Evolutionary conservation across 345 rosid genomes (phyloP).

Genomic region (Anacardium occidentale): DNA sequence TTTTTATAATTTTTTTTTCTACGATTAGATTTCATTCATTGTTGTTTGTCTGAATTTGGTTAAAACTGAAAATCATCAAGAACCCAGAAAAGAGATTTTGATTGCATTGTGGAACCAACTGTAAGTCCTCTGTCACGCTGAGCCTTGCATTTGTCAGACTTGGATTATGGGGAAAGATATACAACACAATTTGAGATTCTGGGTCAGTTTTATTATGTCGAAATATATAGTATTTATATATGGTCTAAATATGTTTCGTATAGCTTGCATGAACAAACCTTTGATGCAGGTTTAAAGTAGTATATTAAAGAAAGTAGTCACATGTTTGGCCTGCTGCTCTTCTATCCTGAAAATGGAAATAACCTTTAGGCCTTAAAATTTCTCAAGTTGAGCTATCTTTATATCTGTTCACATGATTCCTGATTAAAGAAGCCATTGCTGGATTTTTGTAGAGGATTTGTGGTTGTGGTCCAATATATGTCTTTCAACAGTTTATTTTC

Average conservation of each 20-base stretch:
- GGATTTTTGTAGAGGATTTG: constrained; percentile 7
- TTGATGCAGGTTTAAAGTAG: constrained; percentile 15
- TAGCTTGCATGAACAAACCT: background rate
- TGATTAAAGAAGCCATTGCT: constrained; percentile 17
- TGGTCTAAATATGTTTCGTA: constrained; percentile 6
- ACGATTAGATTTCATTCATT: background rate
- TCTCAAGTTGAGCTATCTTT: constrained; percentile 19
- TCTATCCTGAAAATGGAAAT: constrained; percentile 25
- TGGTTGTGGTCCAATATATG: background rate
- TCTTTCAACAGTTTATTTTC: background rate
- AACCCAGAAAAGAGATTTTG: constrained; percentile 2
- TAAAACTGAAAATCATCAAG: background rate
- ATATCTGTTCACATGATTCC: constrained; percentile 29
- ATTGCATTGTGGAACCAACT: background rate
- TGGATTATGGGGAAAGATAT: background rate
- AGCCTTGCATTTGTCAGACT: background rate
- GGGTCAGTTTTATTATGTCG: constrained; percentile 12
- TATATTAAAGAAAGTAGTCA: constrained; percentile 18
- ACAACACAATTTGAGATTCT: background rate
- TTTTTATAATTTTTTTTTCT: too few species aligned
- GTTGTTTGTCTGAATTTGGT: background rate
- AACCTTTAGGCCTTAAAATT: constrained; percentile 10
- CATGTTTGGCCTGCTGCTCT: constrained; percentile 29
- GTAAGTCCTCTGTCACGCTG: constrained; percentile 5
- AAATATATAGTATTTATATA: background rate